These are phyloP conservation scores for Hypsizygus ulmarius DNA, from an alignment of 1,284 basidiomycete genomes.

Conservation along the genomic window DNA sequence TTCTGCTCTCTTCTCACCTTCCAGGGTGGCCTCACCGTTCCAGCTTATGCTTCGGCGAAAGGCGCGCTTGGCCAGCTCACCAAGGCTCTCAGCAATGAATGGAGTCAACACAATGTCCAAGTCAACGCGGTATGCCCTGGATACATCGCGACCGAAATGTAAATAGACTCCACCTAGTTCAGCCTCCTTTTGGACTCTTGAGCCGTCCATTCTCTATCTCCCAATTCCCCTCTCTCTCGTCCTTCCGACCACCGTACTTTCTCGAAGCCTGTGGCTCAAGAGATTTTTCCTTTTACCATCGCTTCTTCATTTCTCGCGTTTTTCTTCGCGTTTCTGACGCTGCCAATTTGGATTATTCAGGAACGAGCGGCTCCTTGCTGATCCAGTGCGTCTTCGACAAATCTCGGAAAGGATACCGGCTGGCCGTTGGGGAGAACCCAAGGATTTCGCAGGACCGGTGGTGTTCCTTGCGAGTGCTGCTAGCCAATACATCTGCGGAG, in stretches of 20 bases:
- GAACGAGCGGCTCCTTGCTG: conserved; percentile 77
- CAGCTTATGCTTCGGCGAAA: conserved; percentile 91
- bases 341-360: conserved; percentile 36
- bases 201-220: conserved; percentile 2
- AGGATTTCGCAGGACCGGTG: conserved; percentile 87
- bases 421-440: conserved; percentile 84
- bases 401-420: conserved; percentile 94
- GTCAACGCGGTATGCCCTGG: conserved; percentile 92
- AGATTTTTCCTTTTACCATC: conserved; percentile 1
- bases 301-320: conserved; percentile 1
- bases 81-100: conserved; percentile 70
- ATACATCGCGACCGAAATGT: conserved; percentile 91
- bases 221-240: not conserved
- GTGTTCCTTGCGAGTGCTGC: conserved; percentile 89
- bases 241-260: not conserved
- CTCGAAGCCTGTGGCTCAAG: not conserved
- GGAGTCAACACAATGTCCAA: conserved; percentile 79
- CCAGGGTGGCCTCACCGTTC: conserved; percentile 63
- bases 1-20: conserved; percentile 77
- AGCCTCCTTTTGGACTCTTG: conserved; percentile 14
- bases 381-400: conserved; percentile 77
- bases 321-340: not conserved
- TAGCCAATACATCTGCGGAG: conserved; percentile 89
- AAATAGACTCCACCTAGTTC: conserved; percentile 28
- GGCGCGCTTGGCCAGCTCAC: conserved; percentile 84